Evolutionary conservation across 495 filamentous ascomycete genomes (phyloP).

Genomic region (Podospora fimiseda): DNA sequence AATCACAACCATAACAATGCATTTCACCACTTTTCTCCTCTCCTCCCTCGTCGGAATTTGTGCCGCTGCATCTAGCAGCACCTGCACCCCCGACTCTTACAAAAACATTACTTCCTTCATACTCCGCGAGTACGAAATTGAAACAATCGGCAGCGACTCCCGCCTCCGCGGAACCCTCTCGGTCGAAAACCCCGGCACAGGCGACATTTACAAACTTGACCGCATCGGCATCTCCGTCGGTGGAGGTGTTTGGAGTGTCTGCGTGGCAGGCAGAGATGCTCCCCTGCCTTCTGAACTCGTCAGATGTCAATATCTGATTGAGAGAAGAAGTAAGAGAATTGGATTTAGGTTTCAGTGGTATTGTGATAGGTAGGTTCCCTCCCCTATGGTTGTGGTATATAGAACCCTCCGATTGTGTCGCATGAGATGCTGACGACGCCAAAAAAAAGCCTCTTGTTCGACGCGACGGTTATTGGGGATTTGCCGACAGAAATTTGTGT

Average conservation of each 20-base stretch:
- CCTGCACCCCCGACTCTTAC: conserved; percentile 1
- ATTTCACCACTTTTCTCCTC: not conserved
- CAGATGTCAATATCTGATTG: conserved; percentile 6
- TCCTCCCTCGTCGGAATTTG: not conserved
- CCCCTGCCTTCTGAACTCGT: conserved; percentile 1
- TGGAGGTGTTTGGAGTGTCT: conserved; percentile 6
- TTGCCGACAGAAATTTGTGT: conserved; percentile 3
- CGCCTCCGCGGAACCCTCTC: conserved; percentile 4
- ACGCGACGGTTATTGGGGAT: conserved; percentile 6
- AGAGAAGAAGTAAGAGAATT: not conserved
- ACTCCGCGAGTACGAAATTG: conserved; percentile 4
- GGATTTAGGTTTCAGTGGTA: conserved; percentile 10
- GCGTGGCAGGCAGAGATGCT: not conserved
- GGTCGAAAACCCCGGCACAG: conserved; percentile 4
- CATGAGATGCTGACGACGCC: not conserved
- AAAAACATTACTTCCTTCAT: conserved; percentile 6
- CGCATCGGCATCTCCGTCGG: conserved; percentile 1
- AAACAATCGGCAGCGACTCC: not conserved
- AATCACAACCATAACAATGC: not conserved
- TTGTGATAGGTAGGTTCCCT: not conserved
- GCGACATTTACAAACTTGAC: conserved; percentile 2
- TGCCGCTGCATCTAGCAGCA: not conserved
- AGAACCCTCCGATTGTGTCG: not conserved
- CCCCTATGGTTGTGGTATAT: not conserved
- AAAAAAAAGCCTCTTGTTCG: conserved; percentile 3